Percentiles rank a stretch among this genome's conserved stretches.
These are phyloP conservation scores for Fusarium albidum DNA, from an alignment of 2,329 filamentous ascomycete genomes.

Conservation along the genomic window DNA sequence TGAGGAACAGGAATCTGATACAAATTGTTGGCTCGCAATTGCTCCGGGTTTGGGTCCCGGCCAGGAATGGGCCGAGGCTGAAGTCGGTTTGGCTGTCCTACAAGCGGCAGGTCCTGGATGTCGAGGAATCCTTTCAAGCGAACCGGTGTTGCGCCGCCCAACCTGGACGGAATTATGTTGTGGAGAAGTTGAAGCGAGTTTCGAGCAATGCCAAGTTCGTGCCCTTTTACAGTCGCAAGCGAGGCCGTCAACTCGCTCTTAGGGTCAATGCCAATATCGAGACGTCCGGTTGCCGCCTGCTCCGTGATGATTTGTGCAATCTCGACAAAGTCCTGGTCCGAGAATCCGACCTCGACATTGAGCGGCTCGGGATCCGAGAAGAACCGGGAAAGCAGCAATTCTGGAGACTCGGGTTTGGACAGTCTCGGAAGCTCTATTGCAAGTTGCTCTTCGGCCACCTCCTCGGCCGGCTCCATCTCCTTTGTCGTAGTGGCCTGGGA, in stretches of 20 bases:
- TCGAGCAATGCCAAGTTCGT: conserved; percentile 55
- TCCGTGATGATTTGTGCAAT: conserved; percentile 77
- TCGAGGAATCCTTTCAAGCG: conserved; percentile 60
- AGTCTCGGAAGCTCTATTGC: conserved; percentile 59
- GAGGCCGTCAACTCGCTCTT: conserved; percentile 27
- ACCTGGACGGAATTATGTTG: conserved; percentile 52
- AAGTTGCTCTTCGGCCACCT: conserved; percentile 53
- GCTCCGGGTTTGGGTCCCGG: conserved; percentile 53
- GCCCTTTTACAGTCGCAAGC: conserved; percentile 47
- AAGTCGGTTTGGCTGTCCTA: conserved; percentile 60
- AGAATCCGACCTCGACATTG: conserved; percentile 52
- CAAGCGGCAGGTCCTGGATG: conserved; percentile 63
- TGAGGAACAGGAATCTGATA: conserved; percentile 74
- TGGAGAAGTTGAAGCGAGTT: conserved; percentile 59
- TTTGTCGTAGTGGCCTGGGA: conserved; percentile 61
- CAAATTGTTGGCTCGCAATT: conserved; percentile 59
- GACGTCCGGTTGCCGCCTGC: conserved; percentile 66
- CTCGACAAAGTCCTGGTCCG: conserved; percentile 69
- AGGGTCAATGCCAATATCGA: conserved; percentile 46
- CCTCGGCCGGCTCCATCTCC: conserved; percentile 57
- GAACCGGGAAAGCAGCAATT: conserved; percentile 61
- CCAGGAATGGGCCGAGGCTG: conserved; percentile 57
- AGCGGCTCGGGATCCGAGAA: conserved; percentile 68
- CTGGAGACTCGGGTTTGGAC: conserved; percentile 56
- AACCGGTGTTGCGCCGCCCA: conserved; percentile 52